Base-by-base conservation (phyloP, 176 grass and related monocot species). In the Ampelocalamus luodianensis region DNA sequence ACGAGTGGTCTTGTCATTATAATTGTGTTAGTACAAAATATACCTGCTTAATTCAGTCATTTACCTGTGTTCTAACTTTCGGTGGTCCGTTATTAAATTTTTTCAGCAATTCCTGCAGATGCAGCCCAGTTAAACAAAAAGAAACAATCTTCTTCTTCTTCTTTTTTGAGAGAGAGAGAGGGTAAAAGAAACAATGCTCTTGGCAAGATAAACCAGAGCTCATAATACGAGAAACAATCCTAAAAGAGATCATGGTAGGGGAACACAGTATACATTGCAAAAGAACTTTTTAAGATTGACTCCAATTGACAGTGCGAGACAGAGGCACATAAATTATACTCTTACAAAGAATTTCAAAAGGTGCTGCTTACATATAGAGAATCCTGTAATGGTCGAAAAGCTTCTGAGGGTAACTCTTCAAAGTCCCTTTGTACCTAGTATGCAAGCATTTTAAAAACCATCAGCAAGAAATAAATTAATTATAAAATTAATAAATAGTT, bases 51-150 rank as follows among this genome's bases (percentile, higher is more conserved):
- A 89, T 62, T 84, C 49, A 48, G 32, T 75, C 29, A 46, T 12
- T 82, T 90, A 99, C 96, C 93, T 99, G 96, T 65, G 91, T 99
- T 94, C 96, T 92, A 78, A 99, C 96, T 91, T 96, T 99, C 46
- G 86, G 93, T 43, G 93, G 93, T 65, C 96, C 96, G 26, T 89
- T 94, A 68, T 90, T 94, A 85, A 96, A 88, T 76, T 92, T 94
- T 87, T 94, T 96, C 74, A 99, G 78, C 88, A 99, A 83, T 51
- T 38, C 78, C 96, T 99, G 86, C 74, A 87, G 85, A 74, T 68
- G 32, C 61, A 87, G 48, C 50, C 56, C 67, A 65, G 39, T 58
- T 56, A 37, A 82, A 45, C 60, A 36, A 82, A 76, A 71, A 15
- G 15, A 24, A 71, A 46, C 8, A 65, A 49, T 22, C 0, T 10